Evolutionary conservation across 2,329 filamentous ascomycete species (phyloP), one percentile per base, ranked within the genome.

Genomic region (Phaeophleospora eucalypticola): DNA sequence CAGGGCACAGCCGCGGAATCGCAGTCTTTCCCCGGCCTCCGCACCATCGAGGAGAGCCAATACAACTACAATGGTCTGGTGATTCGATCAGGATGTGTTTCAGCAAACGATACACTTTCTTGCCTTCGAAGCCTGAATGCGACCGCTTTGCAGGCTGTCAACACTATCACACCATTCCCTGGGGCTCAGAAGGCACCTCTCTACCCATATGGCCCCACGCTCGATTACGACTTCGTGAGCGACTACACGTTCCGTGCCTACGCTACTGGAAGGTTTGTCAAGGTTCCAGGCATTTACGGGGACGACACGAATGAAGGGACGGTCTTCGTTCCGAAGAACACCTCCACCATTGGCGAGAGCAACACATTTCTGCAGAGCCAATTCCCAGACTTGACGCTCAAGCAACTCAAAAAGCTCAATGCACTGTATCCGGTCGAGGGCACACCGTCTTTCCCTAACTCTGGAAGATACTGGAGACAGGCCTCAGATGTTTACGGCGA

Each of bases 261-360:
- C 58, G 65, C 68, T 4, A 52, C 71, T 29, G 76, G 75, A 3
- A 68, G 69, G 33, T 79, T 77, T 58, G 64, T 76, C 54, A 68
- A 72, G 39, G 69, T 80, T 0, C 78, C 78, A 2, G 73, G 76
- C 9, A 78, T 81, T 48, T 76, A 75, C 53, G 78, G 70, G 44
- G 66, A 67, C 80, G 61, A 78, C 62, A 81, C 79, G 3, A 81
- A 87, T 62, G 83, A 83, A 64, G 84, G 83, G 29, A 84, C 82
- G 0, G 65, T 75, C 3, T 86, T 84, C 59, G 74, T 77, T 0
- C 80, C 81, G 0, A 60, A 63, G 16, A 65, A 62, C 21, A 75
- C 78, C 1, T 67, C 69, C 33, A 78, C 69, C 17, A 58, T 73
- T 2, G 64, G 60, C 2, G 65, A 78, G 21, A 76, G 76, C 56